A percentile compares a stretch with the other conserved stretches of the same genome.
These are phyloP conservation scores for Echeveria elegans DNA, from an alignment of 164 flowering plant species.

Conservation along the genomic window DNA sequence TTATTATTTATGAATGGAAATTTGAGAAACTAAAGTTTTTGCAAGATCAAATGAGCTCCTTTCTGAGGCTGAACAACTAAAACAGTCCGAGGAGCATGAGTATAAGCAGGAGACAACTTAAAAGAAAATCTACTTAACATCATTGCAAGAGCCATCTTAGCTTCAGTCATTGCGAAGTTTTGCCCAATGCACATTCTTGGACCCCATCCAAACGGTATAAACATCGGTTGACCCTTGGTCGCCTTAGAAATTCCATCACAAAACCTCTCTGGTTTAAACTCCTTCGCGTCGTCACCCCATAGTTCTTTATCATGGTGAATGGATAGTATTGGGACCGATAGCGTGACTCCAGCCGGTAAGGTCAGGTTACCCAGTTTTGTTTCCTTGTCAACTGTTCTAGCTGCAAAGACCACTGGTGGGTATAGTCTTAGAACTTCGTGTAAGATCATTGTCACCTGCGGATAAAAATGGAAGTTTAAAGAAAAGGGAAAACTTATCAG, in stretches of 20 bases:
- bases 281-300: conserved; percentile 34
- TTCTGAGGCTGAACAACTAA: conserved; percentile 26
- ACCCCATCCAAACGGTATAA: conserved; percentile 30
- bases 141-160: conserved; percentile 17
- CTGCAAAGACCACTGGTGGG: conserved; percentile 10
- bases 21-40: conserved; percentile 16
- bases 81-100: conserved; percentile 26
- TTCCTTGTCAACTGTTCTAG: conserved; percentile 5
- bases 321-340: conserved; percentile 13
- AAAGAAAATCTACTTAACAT: conserved; percentile 22
- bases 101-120: conserved; percentile 25
- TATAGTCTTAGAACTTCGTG: conserved; percentile 15
- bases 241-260: conserved; percentile 41
- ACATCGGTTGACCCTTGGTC: conserved; percentile 21
- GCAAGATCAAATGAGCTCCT: conserved; percentile 26
- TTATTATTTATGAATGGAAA: no score
- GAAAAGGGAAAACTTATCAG: no score
- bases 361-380: conserved; percentile 10
- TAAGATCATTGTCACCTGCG: conserved; percentile 17
- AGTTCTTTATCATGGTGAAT: conserved; percentile 28
- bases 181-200: conserved; percentile 24
- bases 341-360: conserved; percentile 17
- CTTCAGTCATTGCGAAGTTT: conserved; percentile 19
- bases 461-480: not conserved
- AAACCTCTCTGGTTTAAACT: conserved; percentile 49